Base-by-base conservation (phyloP, 2,329 filamentous ascomycete species). In the Macrophomina tecta region DNA sequence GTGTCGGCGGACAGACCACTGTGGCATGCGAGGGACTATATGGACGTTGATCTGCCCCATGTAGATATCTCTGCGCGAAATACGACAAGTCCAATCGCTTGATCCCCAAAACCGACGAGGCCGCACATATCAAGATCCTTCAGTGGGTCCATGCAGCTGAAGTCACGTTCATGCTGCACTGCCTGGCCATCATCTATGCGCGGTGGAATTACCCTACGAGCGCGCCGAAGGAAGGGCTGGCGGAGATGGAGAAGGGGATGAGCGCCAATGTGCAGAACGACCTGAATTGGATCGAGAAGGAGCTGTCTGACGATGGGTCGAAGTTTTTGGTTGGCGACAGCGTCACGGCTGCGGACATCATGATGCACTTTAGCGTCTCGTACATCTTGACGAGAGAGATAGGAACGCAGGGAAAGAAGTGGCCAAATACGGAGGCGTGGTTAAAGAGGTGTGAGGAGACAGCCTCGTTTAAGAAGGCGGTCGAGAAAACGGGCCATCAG, bases 121-220 rank as follows among this genome's bases (percentile, higher is more conserved):
- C 72, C 5, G 68, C 75, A 4, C 76, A 80, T 40, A 72, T 76
- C 64, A 76, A 79, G 64, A 74, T 79, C 6, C 73, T 78, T 7
- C 76, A 82, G 72, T 84, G 80, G 79, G 72, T 83, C 8, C 80
- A 83, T 68, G 81, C 82, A 0, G 75, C 82, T 6, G 82, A 85
- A 76, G 82, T 74, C 1, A 83, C 81, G 1, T 83, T 81, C 67
- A 71, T 80, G 65, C 70, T 84, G 7, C 83, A 84, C 68, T 76
- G 71, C 8, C 76, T 84, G 2, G 78, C 82, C 0, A 77, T 83
- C 32, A 72, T 81, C 14, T 84, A 84, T 69, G 75, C 77, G 6
- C 78, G 79, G 5, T 82, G 78, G 80, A 76, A 79, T 65, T 73
- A 80, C n/a, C 76, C 79, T 7, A 71, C 75, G 56, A 71, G 69